phyloP scores from a whole-genome alignment of 75 land plant species.

The Pinus taeda region DNA sequence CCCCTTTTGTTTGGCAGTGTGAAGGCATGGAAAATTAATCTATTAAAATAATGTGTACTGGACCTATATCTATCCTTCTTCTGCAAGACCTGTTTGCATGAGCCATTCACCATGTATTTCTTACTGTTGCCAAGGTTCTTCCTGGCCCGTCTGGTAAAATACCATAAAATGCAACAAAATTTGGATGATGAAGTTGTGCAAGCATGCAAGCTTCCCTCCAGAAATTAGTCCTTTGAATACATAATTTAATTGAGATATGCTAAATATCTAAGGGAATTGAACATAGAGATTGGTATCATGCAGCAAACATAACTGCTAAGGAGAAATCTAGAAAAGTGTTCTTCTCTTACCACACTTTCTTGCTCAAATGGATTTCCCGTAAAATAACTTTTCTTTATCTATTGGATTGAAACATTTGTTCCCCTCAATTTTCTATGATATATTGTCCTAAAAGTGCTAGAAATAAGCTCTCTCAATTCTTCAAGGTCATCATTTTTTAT shows the following conservation, averaged over 20 bases:
- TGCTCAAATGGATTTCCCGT: slow-evolving; percentile 43
- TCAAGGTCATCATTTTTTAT: slow-evolving; percentile 61
- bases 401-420: slow-evolving; percentile 67
- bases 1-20: slow-evolving; percentile 2
- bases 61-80: slow-evolving; percentile 11
- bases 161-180: slow-evolving; percentile 98
- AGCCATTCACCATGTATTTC: slow-evolving; percentile 98
- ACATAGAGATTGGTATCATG: slow-evolving; percentile 1
- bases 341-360: slow-evolving; percentile 14
- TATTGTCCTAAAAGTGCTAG: slow-evolving; percentile 68
- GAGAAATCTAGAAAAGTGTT: neutral
- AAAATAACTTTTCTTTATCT: slow-evolving; percentile 65
- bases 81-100: slow-evolving; percentile 71
- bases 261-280: neutral
- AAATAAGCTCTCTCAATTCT: slow-evolving; percentile 56
- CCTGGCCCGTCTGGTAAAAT: slow-evolving; percentile 96
- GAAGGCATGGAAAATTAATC: neutral
- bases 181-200: slow-evolving; percentile 92
- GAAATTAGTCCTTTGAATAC: slow-evolving; percentile 71
- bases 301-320: neutral
- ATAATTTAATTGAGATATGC: neutral
- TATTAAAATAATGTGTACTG: neutral
- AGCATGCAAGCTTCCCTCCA: slow-evolving; percentile 92
- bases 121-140: slow-evolving; percentile 90
- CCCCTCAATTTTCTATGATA: slow-evolving; percentile 72